These are phyloP conservation scores for Linderina pennispora DNA, from an alignment of 192 early-diverging fungal genomes.

Conservation along the genomic window DNA sequence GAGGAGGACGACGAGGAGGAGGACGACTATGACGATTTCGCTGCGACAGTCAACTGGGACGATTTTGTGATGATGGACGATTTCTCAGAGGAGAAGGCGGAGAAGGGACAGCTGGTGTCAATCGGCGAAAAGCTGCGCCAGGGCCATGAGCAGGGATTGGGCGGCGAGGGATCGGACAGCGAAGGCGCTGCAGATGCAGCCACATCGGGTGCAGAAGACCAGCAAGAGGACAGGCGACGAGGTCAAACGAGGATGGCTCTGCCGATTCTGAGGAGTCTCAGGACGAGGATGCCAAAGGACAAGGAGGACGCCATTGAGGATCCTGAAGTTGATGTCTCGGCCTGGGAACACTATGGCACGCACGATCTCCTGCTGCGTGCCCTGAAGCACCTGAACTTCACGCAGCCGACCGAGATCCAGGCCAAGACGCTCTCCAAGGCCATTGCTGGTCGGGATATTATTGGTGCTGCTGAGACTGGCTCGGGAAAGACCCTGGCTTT, in stretches of 20 bases:
- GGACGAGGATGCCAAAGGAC: slow-evolving; percentile 2
- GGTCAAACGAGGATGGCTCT: no score
- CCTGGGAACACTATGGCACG: slow-evolving; percentile 65
- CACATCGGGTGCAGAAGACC: slow-evolving; percentile 9
- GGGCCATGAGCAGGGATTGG: slow-evolving; percentile 11
- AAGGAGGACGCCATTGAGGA: slow-evolving; percentile 14
- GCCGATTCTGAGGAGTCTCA: no score
- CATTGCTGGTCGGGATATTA: slow-evolving; percentile 71
- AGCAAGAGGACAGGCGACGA: no score
- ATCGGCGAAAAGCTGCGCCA: slow-evolving; percentile 26
- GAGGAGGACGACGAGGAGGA: slow-evolving; percentile 9
- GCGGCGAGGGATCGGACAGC: slow-evolving; percentile 5
- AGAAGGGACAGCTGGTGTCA: slow-evolving; percentile 24
- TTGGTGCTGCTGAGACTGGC: slow-evolving; percentile 93
- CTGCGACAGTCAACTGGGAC: slow-evolving; percentile 25
- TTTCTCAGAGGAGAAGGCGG: slow-evolving; percentile 62
- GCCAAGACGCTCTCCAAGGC: slow-evolving; percentile 62
- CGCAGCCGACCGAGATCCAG: slow-evolving; percentile 85
- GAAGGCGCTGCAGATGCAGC: slow-evolving; percentile 8
- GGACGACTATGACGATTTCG: slow-evolving; percentile 4
- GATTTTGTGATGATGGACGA: slow-evolving; percentile 73
- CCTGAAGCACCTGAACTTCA: slow-evolving; percentile 66
- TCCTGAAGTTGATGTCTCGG: slow-evolving; percentile 58
- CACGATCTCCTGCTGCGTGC: slow-evolving; percentile 54
- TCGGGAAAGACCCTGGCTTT: slow-evolving; percentile 96